Conservation (phyloP, 495 filamentous ascomycete genomes). For the Aspergillus hancockii region DNA sequence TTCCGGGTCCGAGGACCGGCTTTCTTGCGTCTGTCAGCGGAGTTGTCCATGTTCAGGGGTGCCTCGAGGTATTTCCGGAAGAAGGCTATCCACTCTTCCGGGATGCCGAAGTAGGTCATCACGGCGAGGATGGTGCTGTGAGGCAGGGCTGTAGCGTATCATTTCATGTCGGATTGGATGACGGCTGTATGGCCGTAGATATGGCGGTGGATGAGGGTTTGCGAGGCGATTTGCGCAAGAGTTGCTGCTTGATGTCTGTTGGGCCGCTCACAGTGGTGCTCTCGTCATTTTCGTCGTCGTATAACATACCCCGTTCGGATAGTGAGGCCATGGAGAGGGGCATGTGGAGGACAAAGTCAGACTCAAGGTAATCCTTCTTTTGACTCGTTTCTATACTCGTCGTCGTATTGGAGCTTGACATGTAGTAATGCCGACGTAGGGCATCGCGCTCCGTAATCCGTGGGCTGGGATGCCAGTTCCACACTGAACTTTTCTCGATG, state of each 20-base stretch:
- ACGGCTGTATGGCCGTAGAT: conserved; percentile 54
- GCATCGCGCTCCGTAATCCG: conserved; percentile 20
- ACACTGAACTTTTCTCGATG: conserved; percentile 39
- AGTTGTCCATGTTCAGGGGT: conserved; percentile 50
- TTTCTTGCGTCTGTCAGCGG: conserved; percentile 24
- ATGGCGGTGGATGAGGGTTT: conserved; percentile 51
- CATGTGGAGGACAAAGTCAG: conserved; percentile 48
- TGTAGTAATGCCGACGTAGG: conserved; percentile 30
- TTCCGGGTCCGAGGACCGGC: conserved; percentile 42
- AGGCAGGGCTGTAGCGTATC: conserved; percentile 49
- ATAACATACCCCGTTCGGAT: conserved; percentile 11
- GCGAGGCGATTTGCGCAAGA: conserved; percentile 57
- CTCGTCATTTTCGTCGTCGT: conserved; percentile 16
- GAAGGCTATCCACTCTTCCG: conserved; percentile 53
- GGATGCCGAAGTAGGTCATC: conserved; percentile 54
- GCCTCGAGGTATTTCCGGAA: conserved; percentile 56
- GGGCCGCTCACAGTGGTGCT: conserved; percentile 30
- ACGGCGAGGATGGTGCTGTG: conserved; percentile 55
- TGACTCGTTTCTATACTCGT: conserved; percentile 22
- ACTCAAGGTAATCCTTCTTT: conserved; percentile 25
- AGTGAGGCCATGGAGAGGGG: conserved; percentile 21
- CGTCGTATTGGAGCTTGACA: neutral
- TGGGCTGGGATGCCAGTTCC: conserved; percentile 37
- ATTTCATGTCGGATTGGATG: conserved; percentile 56
- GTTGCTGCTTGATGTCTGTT: conserved; percentile 52